phyloP scores from a whole-genome alignment of 768 basidiomycete genomes.

The Amanita subjunquillea region DNA sequence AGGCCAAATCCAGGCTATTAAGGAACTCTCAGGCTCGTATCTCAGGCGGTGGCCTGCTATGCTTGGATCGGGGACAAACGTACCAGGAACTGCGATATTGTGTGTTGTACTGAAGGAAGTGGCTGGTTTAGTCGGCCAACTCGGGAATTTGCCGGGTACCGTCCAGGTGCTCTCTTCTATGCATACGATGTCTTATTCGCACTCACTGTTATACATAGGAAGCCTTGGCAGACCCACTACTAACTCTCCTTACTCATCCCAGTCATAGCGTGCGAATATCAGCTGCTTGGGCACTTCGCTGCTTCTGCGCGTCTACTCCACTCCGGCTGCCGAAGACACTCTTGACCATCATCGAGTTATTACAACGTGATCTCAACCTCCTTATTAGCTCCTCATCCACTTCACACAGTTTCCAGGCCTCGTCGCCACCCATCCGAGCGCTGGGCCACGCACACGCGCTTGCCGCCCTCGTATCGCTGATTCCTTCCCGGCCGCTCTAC shows the following conservation, averaged over 20 bases:
- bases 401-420: background rate
- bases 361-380: conserved; percentile 74
- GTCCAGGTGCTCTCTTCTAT: conserved; percentile 46
- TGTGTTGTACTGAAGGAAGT: conserved; percentile 75
- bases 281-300: conserved; percentile 79
- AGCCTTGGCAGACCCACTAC: conserved; percentile 73
- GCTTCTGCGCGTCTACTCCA: conserved; percentile 87
- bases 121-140: conserved; percentile 74
- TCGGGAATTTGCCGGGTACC: conserved; percentile 86
- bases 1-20: conserved; percentile 85
- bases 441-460: conserved; percentile 89
- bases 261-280: conserved; percentile 80
- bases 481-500: conserved; percentile 83
- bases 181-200: conserved; percentile 7
- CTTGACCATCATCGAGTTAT: conserved; percentile 63
- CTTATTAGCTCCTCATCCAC: conserved; percentile 59
- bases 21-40: conserved; percentile 74
- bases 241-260: conserved; percentile 80
- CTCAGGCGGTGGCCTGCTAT: conserved; percentile 89
- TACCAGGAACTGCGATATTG: conserved; percentile 54
- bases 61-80: conserved; percentile 61
- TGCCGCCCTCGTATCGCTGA: conserved; percentile 75
- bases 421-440: conserved; percentile 29
- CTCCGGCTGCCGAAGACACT: conserved; percentile 75
- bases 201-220: conserved; percentile 36